These are phyloP conservation scores for Ogataea minuta DNA, from an alignment of 805 yeast genomes.

Conservation along the genomic window DNA sequence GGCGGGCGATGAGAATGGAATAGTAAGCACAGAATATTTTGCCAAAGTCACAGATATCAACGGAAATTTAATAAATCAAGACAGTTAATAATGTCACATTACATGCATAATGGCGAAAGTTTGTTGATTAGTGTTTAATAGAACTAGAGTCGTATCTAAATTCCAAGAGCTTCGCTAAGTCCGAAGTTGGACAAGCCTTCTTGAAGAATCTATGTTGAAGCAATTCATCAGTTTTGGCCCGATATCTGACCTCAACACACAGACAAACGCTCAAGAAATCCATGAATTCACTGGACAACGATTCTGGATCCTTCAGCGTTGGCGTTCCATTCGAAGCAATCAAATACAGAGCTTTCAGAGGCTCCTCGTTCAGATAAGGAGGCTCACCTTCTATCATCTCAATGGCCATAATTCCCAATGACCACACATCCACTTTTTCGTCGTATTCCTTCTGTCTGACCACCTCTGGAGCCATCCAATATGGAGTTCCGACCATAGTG, in stretches of 20 bases:
- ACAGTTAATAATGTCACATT: neutral
- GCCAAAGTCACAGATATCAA: slow-evolving; percentile 24
- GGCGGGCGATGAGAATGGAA: slow-evolving; percentile 57
- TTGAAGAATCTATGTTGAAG: slow-evolving; percentile 71
- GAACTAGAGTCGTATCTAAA: slow-evolving; percentile 24
- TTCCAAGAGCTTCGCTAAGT: slow-evolving; percentile 55
- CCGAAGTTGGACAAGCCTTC: slow-evolving; percentile 59
- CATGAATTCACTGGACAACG: slow-evolving; percentile 71
- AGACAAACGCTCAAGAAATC: slow-evolving; percentile 86
- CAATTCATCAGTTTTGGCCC: slow-evolving; percentile 89
- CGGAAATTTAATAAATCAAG: slow-evolving; percentile 13
- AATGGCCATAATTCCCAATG: slow-evolving; percentile 94
- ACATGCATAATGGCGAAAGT: slow-evolving; percentile 1
- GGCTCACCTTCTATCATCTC: slow-evolving; percentile 99
- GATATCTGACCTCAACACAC: slow-evolving; percentile 88
- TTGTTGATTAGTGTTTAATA: slow-evolving; percentile 8
- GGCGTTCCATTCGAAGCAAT: slow-evolving; percentile 98
- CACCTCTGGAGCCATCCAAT: slow-evolving; percentile 99
- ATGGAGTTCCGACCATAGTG: slow-evolving; percentile 99
- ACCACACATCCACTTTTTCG: slow-evolving; percentile 97
- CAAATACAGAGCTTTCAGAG: slow-evolving; percentile 86
- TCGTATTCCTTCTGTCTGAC: slow-evolving; percentile 94
- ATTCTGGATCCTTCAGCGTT: slow-evolving; percentile 76
- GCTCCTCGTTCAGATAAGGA: slow-evolving; percentile 94
- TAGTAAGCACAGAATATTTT: slow-evolving; percentile 45